These are phyloP conservation scores for Arachis monticola DNA, from an alignment of 331 rosid genomes.

Conservation along the genomic window DNA sequence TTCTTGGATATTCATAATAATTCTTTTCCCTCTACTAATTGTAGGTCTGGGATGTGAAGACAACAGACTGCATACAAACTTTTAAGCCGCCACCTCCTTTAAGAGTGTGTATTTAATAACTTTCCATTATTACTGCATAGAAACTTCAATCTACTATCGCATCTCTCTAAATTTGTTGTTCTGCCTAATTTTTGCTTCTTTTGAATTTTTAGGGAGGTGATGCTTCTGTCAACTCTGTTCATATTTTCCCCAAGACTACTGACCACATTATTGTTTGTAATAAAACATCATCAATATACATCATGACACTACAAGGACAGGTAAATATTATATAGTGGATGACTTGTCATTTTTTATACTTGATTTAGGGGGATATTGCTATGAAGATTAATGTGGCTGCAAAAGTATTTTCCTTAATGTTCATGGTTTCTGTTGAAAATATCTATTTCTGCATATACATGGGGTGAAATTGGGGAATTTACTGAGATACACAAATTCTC, in stretches of 20 bases:
- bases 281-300: constrained; percentile 86
- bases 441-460: too few relatives aligned
- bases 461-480: too few relatives aligned
- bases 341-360: background rate
- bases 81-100: constrained; percentile 99
- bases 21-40: constrained; percentile 17
- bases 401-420: constrained; percentile 6
- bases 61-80: constrained; percentile 88
- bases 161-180: constrained; percentile 19
- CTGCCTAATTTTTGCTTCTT: constrained; percentile 42
- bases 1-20: constrained; percentile 18
- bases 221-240: constrained; percentile 94
- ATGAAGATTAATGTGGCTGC: constrained; percentile 8
- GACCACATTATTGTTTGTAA: constrained; percentile 89
- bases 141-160: constrained; percentile 18
- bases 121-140: constrained; percentile 3
- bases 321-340: constrained; percentile 44
- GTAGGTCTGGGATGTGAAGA: constrained; percentile 97
- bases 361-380: background rate
- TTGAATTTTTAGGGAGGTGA: constrained; percentile 78
- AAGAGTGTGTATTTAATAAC: constrained; percentile 56
- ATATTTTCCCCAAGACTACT: constrained; percentile 74
- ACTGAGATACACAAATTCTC: too few relatives aligned
- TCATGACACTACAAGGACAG: constrained; percentile 99
- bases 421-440: background rate